A percentile compares a stretch with the other conserved stretches of the same genome.
phyloP scores from a whole-genome alignment of 139 green algal genomes.

The Picochlorum sp. region DNA sequence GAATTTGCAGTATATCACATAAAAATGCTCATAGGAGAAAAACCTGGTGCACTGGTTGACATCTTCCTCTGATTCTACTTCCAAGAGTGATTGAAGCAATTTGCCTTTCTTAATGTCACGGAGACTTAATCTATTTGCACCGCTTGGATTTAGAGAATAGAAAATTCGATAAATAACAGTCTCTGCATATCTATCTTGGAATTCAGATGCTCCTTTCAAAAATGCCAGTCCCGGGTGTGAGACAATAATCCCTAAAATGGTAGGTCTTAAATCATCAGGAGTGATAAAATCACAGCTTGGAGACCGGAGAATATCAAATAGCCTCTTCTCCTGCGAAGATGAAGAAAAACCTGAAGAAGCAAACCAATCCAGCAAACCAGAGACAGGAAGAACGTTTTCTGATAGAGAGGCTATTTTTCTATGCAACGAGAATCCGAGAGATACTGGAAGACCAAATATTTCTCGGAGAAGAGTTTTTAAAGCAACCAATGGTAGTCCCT shows the following conservation, averaged over 20 bases:
- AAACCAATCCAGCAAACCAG: conserved; percentile 36
- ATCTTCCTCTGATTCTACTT: conserved; percentile 88
- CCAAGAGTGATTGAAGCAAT: conserved; percentile 70
- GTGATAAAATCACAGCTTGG: conserved; percentile 24
- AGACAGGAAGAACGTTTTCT: conserved; percentile 19
- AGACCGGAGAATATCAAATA: conserved; percentile 40
- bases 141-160: conserved; percentile 79
- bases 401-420: conserved; percentile 40
- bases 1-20: conserved; percentile 99
- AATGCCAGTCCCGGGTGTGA: conserved; percentile 96
- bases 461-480: conserved; percentile 29
- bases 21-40: conserved; percentile 99
- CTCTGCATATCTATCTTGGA: conserved; percentile 95
- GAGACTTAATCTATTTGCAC: conserved; percentile 65
- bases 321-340: conserved; percentile 3
- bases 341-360: conserved; percentile 21
- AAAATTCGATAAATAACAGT: conserved; percentile 97
- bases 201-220: conserved; percentile 90
- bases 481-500: conserved; percentile 3
- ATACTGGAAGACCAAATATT: conserved; percentile 75
- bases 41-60: conserved; percentile 91
- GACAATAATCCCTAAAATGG: conserved; percentile 77
- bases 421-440: conserved; percentile 74
- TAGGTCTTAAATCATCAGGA: conserved; percentile 69
- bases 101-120: conserved; percentile 77